These are phyloP conservation scores for Trichoderma lentiforme DNA, from an alignment of 2,329 filamentous ascomycete species.

Conservation along the genomic window DNA sequence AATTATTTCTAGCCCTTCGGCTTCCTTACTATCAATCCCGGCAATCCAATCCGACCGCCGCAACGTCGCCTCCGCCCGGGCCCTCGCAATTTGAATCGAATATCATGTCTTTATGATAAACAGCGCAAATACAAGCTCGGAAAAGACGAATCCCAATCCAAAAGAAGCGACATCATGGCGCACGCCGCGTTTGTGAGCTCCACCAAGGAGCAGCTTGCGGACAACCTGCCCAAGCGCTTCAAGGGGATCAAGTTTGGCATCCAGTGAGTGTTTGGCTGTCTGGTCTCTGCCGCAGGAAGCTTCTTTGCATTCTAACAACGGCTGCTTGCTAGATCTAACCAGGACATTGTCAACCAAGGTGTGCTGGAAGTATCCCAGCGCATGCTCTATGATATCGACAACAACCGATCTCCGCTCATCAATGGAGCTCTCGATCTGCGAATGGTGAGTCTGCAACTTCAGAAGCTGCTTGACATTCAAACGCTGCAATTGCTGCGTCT, in stretches of 20 bases:
- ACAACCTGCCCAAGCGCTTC: conserved; percentile 86
- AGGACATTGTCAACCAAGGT: conserved; percentile 93
- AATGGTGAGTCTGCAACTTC: conserved; percentile 48
- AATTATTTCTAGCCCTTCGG: conserved; percentile 2
- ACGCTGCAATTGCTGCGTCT: not conserved
- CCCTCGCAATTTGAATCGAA: not conserved
- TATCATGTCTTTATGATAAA: conserved; percentile 15
- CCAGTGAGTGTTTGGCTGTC: conserved; percentile 51
- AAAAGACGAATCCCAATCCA: not conserved
- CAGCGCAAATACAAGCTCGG: not conserved
- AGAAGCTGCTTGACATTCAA: not conserved
- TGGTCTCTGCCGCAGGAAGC: not conserved
- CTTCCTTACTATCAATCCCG: not conserved
- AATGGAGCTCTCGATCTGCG: conserved; percentile 86
- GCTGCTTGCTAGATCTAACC: conserved; percentile 63
- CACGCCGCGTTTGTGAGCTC: conserved; percentile 18
- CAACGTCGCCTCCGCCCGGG: not conserved
- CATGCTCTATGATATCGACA: conserved; percentile 86
- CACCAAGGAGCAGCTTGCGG: conserved; percentile 81
- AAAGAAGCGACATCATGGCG: conserved; percentile 17
- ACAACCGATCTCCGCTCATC: conserved; percentile 68
- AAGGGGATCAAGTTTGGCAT: conserved; percentile 93
- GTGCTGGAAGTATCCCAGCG: conserved; percentile 93
- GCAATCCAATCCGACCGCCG: not conserved
- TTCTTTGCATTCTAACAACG: not conserved